These are phyloP conservation scores for Maudiozyma serrabonitensis DNA, from an alignment of 805 yeast genomes.

Conservation along the genomic window DNA sequence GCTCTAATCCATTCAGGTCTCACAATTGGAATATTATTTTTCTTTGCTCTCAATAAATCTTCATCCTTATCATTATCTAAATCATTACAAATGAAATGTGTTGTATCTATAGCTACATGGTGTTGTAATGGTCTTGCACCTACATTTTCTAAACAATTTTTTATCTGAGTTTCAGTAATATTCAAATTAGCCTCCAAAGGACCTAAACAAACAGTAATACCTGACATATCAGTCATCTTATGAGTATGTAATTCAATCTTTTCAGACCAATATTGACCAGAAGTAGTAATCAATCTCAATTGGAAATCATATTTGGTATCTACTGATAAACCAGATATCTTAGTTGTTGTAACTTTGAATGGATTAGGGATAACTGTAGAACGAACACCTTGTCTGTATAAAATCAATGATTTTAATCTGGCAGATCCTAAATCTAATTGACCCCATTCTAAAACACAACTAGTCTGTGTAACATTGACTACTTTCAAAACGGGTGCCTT, in stretches of 20 bases:
- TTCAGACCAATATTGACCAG: conserved; percentile 74
- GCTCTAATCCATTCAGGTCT: conserved; percentile 97
- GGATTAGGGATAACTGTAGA: conserved; percentile 83
- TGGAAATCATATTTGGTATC: conserved; percentile 76
- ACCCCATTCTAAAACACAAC: conserved; percentile 94
- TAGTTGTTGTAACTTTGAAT: conserved; percentile 64
- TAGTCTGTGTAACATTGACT: conserved; percentile 83
- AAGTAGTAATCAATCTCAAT: conserved; percentile 74
- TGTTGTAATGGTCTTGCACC: conserved; percentile 76
- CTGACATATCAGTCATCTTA: conserved; percentile 90
- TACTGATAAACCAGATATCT: conserved; percentile 83
- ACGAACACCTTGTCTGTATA: conserved; percentile 54
- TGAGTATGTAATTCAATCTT: conserved; percentile 68
- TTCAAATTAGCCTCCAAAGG: conserved; percentile 50
- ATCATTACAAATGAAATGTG: conserved; percentile 66
- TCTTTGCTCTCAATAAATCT: conserved; percentile 71
- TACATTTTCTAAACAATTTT: conserved; percentile 51
- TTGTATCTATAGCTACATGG: conserved; percentile 77
- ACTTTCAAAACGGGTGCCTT: conserved; percentile 56
- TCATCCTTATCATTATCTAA: conserved; percentile 23
- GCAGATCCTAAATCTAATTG: conserved; percentile 76
- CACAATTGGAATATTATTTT: conserved; percentile 82
- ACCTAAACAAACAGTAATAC: conserved; percentile 87
- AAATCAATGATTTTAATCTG: conserved; percentile 58
- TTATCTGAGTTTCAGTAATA: conserved; percentile 46